phyloP scores from a whole-genome alignment of 768 basidiomycete species.

The Mycena vulgaris region DNA sequence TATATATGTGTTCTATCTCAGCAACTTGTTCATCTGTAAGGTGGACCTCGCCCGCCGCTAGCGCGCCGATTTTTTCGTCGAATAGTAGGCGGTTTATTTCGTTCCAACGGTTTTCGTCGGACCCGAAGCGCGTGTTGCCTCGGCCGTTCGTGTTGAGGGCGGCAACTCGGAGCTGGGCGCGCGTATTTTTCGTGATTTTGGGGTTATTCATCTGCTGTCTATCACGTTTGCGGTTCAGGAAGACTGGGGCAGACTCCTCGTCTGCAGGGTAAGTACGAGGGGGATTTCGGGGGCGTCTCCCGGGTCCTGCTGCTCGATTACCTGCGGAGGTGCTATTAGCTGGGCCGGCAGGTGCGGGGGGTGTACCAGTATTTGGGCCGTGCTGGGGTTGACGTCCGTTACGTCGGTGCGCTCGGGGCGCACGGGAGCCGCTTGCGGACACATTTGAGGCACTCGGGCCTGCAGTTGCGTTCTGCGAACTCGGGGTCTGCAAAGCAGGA shows the following conservation, averaged over 20 bases:
- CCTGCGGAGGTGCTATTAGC: too few relatives aligned
- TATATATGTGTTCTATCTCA: slow-evolving; percentile 1
- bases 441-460: too few relatives aligned
- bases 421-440: neutral
- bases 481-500: neutral
- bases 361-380: too few relatives aligned
- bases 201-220: slow-evolving; percentile 6
- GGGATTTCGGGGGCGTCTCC: neutral
- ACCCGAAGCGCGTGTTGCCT: neutral
- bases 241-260: neutral
- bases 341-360: too few relatives aligned
- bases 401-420: neutral
- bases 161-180: slow-evolving; percentile 11
- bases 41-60: slow-evolving; percentile 37
- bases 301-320: neutral
- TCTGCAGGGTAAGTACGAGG: neutral
- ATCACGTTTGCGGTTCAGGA: slow-evolving; percentile 10
- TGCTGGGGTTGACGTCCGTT: neutral
- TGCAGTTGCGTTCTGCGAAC: neutral
- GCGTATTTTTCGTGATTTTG: slow-evolving; percentile 5
- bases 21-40: slow-evolving; percentile 21
- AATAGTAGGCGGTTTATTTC: slow-evolving; percentile 29
- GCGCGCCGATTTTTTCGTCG: slow-evolving; percentile 27
- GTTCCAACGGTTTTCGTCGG: slow-evolving; percentile 33
- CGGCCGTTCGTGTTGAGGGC: slow-evolving; percentile 39